Evolutionary conservation across 1,284 basidiomycete genomes (phyloP).

Genomic region (Leccinum proximum): DNA sequence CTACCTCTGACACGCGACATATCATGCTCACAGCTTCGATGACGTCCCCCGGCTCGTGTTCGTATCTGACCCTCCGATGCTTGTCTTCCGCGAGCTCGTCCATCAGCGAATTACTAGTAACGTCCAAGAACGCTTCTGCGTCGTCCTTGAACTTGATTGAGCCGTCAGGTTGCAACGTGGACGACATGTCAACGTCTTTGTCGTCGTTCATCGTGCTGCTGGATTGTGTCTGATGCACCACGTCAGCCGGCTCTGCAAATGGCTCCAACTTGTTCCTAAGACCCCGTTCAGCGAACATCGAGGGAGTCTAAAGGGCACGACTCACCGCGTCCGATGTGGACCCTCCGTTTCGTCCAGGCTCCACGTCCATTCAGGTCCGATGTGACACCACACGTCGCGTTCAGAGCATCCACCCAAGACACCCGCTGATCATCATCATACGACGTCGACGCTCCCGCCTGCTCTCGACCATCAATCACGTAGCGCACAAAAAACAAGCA

Average conservation of each 20-base stretch:
- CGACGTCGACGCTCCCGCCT: constrained; percentile 73
- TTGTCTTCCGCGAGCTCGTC: constrained; percentile 80
- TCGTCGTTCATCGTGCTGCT: constrained; percentile 5
- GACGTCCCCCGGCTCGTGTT: constrained; percentile 87
- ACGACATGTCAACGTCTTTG: constrained; percentile 17
- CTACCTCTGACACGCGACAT: constrained; percentile 83
- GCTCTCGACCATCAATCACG: constrained; percentile 12
- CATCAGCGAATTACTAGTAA: constrained; percentile 41
- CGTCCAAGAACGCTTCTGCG: constrained; percentile 14
- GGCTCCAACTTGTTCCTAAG: constrained; percentile 73
- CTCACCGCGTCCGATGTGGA: constrained; percentile 75
- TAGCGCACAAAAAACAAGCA: neutral
- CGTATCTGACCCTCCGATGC: constrained; percentile 75
- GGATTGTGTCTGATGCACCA: constrained; percentile 1
- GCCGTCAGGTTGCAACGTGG: constrained; percentile 15
- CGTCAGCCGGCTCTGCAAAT: constrained; percentile 37
- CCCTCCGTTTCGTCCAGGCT: constrained; percentile 88
- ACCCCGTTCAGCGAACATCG: neutral
- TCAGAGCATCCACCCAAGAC: constrained; percentile 58
- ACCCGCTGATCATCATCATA: constrained; percentile 57
- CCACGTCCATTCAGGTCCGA: constrained; percentile 55
- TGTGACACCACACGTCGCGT: constrained; percentile 75
- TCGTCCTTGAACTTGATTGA: constrained; percentile 17
- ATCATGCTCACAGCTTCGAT: constrained; percentile 91
- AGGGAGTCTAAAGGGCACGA: neutral